phyloP scores from a whole-genome alignment of 2,329 filamentous ascomycete species.

The Knoxdaviesia capensis region DNA sequence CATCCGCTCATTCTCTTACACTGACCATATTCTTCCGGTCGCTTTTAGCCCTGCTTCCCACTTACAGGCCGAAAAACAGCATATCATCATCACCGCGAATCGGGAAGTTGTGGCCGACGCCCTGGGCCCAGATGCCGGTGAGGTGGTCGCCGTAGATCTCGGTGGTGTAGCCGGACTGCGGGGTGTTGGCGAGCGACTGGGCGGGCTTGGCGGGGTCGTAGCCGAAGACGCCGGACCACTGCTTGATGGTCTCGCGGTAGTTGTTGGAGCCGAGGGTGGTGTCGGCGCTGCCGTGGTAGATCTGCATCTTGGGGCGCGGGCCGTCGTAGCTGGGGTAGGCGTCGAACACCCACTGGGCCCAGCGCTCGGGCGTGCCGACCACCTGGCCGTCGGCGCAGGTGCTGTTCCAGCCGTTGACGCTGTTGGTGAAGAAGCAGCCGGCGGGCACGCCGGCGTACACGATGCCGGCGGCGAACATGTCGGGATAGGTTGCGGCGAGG shows the following conservation, averaged over 20 bases:
- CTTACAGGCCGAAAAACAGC: conserved; percentile 1
- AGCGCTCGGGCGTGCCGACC: conserved; percentile 17
- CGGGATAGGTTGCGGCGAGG: conserved; percentile 31
- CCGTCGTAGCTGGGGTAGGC: conserved; percentile 31
- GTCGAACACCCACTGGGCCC: conserved; percentile 18
- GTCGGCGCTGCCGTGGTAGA: conserved; percentile 36
- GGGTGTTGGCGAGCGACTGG: conserved; percentile 12
- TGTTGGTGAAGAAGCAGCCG: conserved; percentile 28
- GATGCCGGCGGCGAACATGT: conserved; percentile 29
- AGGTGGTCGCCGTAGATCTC: conserved; percentile 17
- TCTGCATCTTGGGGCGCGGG: conserved; percentile 32
- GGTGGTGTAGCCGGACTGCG: conserved; percentile 17
- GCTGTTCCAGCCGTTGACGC: conserved; percentile 30
- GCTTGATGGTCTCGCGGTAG: conserved; percentile 35
- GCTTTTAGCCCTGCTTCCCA: too few species aligned
- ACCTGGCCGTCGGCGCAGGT: conserved; percentile 30
- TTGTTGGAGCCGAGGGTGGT: conserved; percentile 28
- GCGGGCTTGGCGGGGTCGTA: conserved; percentile 12
- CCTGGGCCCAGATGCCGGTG: conserved; percentile 8
- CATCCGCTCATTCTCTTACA: not conserved
- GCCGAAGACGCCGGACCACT: conserved; percentile 31
- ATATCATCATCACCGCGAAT: conserved; percentile 1
- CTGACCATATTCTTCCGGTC: not conserved
- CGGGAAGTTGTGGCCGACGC: conserved; percentile 9
- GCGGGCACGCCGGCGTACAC: conserved; percentile 32